Evolutionary conservation across 805 yeast species (phyloP), one percentile per base, ranked within the genome.

Genomic region (Kurtzmaniella cleridarum): DNA sequence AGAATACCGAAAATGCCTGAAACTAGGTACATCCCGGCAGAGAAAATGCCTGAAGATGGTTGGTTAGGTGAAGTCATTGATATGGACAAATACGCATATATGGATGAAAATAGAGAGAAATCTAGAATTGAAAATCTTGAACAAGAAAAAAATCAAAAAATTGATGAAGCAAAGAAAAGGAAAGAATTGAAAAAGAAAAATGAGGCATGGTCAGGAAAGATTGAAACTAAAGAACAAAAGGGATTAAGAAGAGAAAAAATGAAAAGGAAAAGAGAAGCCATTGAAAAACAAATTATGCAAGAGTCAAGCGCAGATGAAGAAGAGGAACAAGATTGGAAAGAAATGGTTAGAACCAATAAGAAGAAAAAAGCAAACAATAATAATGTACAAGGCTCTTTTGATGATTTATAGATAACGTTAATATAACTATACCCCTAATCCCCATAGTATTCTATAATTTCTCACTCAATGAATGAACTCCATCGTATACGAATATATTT

Each of bases 1-100:
- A 71, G 96, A 48, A 62, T 91, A 42, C 99, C 99, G 7, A 78
- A 81, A 49, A 93, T 95, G 98, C 98, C 98, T 0, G 99, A 93
- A 55, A 73, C 81, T 16, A 67, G 65, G 39, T 67, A 73, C 48
- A 64, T 80, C 2, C 53, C 69, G 24, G 54, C 62, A 29, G 76
- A 71, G 2, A 47, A 59, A 10, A 62, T 79, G 51, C 85, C 89
- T 0, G 76, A 72, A 36, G 81, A 78, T 44, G 97, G 96, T 1
- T 87, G 90, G 88, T 60, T 86, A 27, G 72, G 80, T 2, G 68
- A 67, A 23, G 65, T 66, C 2, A 68, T 89, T 14, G 82, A 86
- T 48, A 74, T 86, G 78, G 87, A 84, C 45, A 66, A 59, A 1
- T 87, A 75, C 55, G 63, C 71, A 8, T 91, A 85, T 53, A 62